Base-by-base conservation (phyloP, 2,329 filamentous ascomycete species). In the Fusarium pininemorale region DNA sequence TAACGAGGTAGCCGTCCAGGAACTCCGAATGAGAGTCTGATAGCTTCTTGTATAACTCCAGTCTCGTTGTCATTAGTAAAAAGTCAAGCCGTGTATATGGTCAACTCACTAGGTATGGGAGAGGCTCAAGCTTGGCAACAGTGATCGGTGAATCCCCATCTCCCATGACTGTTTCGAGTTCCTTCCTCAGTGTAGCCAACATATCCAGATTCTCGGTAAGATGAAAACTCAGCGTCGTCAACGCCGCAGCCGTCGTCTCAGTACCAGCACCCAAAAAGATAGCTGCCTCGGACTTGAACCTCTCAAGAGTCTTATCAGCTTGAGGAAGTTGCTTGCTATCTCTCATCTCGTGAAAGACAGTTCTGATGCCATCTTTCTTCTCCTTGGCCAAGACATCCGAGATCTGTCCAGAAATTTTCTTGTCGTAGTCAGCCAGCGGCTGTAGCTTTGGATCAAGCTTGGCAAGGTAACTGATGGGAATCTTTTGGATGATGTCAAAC, bases 321-420 rank as follows among this genome's bases (percentile, higher is more conserved):
- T 42, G 13, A 2, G 45, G 45, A 35, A 61, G 58, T 22, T 61
- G 58, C 14, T 61, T 61, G 58, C 58, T 61, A 18, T 61, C 58
- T 53, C 58, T 38, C 58, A 61, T 61, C 45, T 61, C 45, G 42
- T 61, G 58, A 13, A 61, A 61, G 3, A 61, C 45, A 18, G 58
- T 61, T 8, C 58, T 53, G 2, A 61, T 61, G 2, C 58, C 47
- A 13, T 53, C 58, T 6, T 61, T 51, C 45, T 61, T 61, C 14
- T 53, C 47, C 3, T 61, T 61, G 6, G 45, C 58, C 1, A 61
- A 13, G 7, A 61, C 58, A 5, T 61, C 37, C 14, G 47, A 61
- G 8, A 61, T 61, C 13, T 61, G 58, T 6, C 58, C 47, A 26
- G 58, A 61, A 6, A 61, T 61, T 18, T 53, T 61, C 16, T 61